These are phyloP conservation scores for Vicia faba DNA, from an alignment of 306 rosid genomes.

Conservation along the genomic window DNA sequence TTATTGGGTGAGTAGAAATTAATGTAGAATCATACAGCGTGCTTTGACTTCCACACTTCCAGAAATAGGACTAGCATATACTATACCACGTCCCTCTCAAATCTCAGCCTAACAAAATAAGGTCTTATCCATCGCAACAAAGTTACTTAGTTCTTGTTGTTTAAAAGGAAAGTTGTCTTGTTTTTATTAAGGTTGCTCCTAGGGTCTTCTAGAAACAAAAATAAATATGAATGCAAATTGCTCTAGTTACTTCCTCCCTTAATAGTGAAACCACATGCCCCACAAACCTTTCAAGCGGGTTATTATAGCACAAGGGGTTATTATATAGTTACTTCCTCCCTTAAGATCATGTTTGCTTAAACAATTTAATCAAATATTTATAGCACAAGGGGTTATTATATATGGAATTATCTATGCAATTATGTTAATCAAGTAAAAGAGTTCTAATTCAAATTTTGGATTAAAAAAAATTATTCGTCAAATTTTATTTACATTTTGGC, in stretches of 20 bases:
- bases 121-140: constrained; percentile 7
- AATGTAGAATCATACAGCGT: background rate
- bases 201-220: constrained; percentile 3
- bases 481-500: too few relatives aligned
- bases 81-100: background rate
- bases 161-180: background rate
- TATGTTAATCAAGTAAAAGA: too few relatives aligned
- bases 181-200: background rate
- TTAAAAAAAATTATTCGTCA: too few relatives aligned
- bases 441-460: too few relatives aligned
- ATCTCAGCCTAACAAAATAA: background rate
- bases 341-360: too few relatives aligned
- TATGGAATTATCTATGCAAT: too few relatives aligned
- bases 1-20: background rate
- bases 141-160: background rate
- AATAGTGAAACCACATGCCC: too few relatives aligned
- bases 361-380: too few relatives aligned
- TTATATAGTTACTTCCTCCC: too few relatives aligned
- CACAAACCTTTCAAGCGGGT: too few relatives aligned
- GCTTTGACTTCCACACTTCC: constrained; percentile 18
- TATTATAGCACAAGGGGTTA: too few relatives aligned
- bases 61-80: background rate
- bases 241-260: background rate
- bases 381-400: too few relatives aligned
- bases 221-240: background rate